A percentile compares a stretch with the other conserved stretches of the same genome.
Conservation (phyloP, 176 grass and related monocot species). For the Oryza glumipatula region DNA sequence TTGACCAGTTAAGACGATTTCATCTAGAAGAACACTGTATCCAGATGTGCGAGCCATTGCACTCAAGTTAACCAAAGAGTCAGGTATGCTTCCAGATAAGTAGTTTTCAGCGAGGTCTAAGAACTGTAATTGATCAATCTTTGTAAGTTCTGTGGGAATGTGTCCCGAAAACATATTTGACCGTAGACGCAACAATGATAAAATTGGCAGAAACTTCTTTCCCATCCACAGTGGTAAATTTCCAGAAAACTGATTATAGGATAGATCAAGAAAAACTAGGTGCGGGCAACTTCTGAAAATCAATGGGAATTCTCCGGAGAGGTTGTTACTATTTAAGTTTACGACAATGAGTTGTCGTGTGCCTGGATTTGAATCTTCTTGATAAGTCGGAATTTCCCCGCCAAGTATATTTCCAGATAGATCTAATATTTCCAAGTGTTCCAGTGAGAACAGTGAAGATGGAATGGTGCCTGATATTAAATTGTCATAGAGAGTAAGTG, state of each 20-base stretch:
- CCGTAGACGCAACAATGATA: constrained; percentile 12
- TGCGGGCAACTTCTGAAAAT: not conserved
- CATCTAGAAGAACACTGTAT: not conserved
- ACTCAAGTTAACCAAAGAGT: constrained; percentile 23
- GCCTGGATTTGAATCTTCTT: not conserved
- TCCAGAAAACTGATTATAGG: constrained; percentile 23
- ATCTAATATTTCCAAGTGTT: not conserved
- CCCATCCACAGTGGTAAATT: constrained; percentile 3
- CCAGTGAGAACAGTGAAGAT: constrained; percentile 14
- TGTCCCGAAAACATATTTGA: constrained; percentile 44
- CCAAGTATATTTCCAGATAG: constrained; percentile 26
- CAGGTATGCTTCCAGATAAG: constrained; percentile 29
- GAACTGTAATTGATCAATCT: not conserved
- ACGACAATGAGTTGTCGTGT: not conserved
- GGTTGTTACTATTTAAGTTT: constrained; percentile 35
- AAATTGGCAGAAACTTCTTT: not conserved
- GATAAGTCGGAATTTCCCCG: constrained; percentile 24
- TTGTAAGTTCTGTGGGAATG: constrained; percentile 28
- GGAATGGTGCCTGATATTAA: constrained; percentile 39
- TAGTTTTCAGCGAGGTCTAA: constrained; percentile 43
- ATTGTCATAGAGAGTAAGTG: not conserved
- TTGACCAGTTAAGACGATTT: rapidly evolving
- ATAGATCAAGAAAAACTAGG: constrained; percentile 7
- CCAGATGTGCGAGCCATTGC: not conserved
- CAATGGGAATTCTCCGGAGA: constrained; percentile 44